Conservation (phyloP, 2,329 filamentous ascomycete species). For the Blastomyces emzantsi region DNA sequence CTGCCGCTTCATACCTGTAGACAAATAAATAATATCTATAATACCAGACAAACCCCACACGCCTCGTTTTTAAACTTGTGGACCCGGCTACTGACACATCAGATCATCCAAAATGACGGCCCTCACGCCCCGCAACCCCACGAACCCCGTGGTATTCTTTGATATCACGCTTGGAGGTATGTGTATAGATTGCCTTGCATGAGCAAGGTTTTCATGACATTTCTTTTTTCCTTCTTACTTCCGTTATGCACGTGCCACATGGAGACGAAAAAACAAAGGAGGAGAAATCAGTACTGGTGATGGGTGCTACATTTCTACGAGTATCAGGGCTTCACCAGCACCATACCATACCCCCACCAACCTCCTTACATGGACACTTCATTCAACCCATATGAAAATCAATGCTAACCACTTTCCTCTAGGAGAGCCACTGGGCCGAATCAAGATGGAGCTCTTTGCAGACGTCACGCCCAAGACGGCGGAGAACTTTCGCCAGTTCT, state of each 20-base stretch:
- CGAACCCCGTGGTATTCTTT: slow-evolving; percentile 43
- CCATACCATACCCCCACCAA: too few relatives aligned
- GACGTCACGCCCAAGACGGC: slow-evolving; percentile 77
- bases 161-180: slow-evolving; percentile 41
- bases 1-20: too few relatives aligned
- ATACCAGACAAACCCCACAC: too few relatives aligned
- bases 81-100: neutral
- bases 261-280: neutral
- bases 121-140: slow-evolving; percentile 10
- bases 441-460: slow-evolving; percentile 85
- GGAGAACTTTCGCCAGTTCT: slow-evolving; percentile 96
- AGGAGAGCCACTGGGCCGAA: slow-evolving; percentile 79
- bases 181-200: slow-evolving; percentile 12
- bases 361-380: neutral
- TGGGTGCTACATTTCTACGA: neutral
- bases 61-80: too few relatives aligned
- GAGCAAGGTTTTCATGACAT: neutral
- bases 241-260: neutral
- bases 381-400: neutral
- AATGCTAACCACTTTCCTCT: slow-evolving; percentile 4
- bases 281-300: neutral
- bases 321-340: neutral
- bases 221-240: neutral
- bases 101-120: neutral
- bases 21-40: too few relatives aligned